Evolutionary conservation across 371 early-diverging fungal genomes (phyloP), one percentile per base, ranked within the genome.

Genomic region (Mucor saturninus): DNA sequence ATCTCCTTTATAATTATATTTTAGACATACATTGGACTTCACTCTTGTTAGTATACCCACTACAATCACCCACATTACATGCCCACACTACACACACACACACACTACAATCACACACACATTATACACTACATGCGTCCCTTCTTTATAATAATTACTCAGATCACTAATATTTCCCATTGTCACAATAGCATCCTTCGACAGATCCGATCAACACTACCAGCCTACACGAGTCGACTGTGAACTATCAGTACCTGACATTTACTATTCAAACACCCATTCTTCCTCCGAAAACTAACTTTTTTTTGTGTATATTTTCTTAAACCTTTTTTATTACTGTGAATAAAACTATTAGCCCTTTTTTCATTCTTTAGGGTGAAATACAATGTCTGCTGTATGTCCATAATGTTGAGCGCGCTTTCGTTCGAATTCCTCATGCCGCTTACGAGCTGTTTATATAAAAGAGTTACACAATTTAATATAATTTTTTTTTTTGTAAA

Each of bases 331-430:
- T 9, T 9, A 39, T 39, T 39, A 39, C 6, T 14, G 43, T 42
- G 43, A n/a, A 14, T 14, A n/a, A 10, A 42, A n/a, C 10, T 30
- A 26, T 21, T 55, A 15, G 9, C 42, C 32, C 21, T 21, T 13
- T 4, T 3, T 72, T 56, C 56, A 3, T 56, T n/a, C 37, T 9
- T 29, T 21, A 40, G 39, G 21, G 5, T 30, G 11, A 58, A 53
- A 46, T 0, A 79, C 75, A 7, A 78, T 81, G 29, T 83, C 77
- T 13, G 76, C 77, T 8, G 67, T 63, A 14, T 83, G 83, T 28
- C 89, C 88, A 77, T 94, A 94, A 71, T 94, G 95, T 56, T 89
- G 71, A 8, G 92, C 81, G 35, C 95, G 79, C 63, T 88, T 71
- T 55, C 74, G 72, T 56, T 85, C 87, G 76, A 94, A 94, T 74